Base-by-base conservation (phyloP, 768 basidiomycete genomes). In the Agrocybe pediades region DNA sequence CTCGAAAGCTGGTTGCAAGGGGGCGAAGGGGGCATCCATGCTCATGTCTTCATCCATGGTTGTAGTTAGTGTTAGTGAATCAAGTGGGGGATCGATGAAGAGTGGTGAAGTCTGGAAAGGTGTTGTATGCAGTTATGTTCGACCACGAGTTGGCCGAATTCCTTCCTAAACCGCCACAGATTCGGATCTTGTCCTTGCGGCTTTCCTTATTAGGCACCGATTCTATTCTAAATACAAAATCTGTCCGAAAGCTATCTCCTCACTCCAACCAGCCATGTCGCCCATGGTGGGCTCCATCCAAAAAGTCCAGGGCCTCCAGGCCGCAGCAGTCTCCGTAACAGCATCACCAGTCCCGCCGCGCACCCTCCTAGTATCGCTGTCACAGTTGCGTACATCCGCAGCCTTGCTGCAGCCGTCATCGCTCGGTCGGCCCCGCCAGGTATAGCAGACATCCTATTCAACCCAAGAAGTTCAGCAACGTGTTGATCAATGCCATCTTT, bases 401-500 rank as follows among this genome's bases (percentile, higher is more conserved):
- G 67, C 61, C 84, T 80, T 59, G 83, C 80, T 42, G 85, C 80
- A 13, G 87, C 77, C 50, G 86, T 84, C 77, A 91, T 69, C 36
- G 87, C 86, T 45, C 89, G 87, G 57, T 92, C 90, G 53, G 80
- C 80, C n/a, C 92, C 91, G 29, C 92, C 92, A 54, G 92, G 92
- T 65, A 90, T 87, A 27, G 88, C 80, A 30, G 79, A 70, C 58
- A 81, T 70, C 50, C 88, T 89, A 54, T 49, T 29, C 49, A 36
- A 55, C 23, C 27, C 62, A 59, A 49, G 58, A 55, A 60, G 65
- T 67, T 64, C 51, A 51, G 57, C 41, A 62, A 49, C 50, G 54
- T 54, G 58, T 51, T 54, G 25, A 44, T 54, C 53, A 46, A 33
- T 44, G 16, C 45, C n/a, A 46, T 46, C 27, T 48, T 1, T 30